phyloP scores from a whole-genome alignment of 2,329 filamentous ascomycete genomes.

The Cercospora zeae-maydis region DNA sequence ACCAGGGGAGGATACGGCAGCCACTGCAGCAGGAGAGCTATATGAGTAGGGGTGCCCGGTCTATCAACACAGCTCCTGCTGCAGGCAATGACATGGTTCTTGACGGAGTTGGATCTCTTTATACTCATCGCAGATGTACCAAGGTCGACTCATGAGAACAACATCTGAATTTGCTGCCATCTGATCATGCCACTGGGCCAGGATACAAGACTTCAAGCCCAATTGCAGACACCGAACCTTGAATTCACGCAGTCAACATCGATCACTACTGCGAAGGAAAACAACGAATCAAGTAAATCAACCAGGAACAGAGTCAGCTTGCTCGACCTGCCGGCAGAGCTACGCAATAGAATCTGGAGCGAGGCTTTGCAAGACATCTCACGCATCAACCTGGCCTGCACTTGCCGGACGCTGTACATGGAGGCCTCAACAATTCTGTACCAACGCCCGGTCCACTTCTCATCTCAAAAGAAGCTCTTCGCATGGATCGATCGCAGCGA shows the following conservation, averaged over 20 bases:
- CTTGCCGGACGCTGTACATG: constrained; percentile 26
- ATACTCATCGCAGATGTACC: not conserved
- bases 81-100: not conserved
- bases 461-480: constrained; percentile 30
- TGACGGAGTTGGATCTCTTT: not conserved
- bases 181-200: not conserved
- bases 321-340: constrained; percentile 21
- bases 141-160: not conserved
- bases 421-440: constrained; percentile 26
- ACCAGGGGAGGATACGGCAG: not conserved
- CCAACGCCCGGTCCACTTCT: constrained; percentile 25
- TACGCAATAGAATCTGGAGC: constrained; percentile 16
- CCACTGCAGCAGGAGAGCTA: not conserved
- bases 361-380: not conserved
- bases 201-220: not conserved
- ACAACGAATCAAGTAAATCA: not conserved
- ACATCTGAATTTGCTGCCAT: not conserved
- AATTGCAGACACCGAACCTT: not conserved
- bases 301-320: not conserved
- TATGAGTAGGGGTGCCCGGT: constrained; percentile 13
- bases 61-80: constrained; percentile 3
- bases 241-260: not conserved
- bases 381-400: constrained; percentile 17
- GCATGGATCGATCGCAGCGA: constrained; percentile 27
- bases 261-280: not conserved